Conservation (phyloP, 192 early-diverging fungal species). For the Allomyces macrogynus region DNA sequence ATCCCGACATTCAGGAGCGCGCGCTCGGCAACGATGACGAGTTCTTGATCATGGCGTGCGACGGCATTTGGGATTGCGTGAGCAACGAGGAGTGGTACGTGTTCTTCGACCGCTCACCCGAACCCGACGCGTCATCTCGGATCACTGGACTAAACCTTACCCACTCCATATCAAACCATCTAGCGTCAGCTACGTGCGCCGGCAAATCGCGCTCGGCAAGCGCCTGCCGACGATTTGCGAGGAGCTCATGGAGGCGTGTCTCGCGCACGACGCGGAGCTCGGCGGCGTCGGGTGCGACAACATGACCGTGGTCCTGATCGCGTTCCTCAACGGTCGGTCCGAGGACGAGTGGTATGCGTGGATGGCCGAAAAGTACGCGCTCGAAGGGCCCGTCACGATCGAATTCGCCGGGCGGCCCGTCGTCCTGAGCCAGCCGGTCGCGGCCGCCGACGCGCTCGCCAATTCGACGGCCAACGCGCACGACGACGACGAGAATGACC, state of each 20-base stretch:
- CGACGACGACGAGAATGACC: no score
- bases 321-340: conserved; percentile 53
- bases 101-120: not conserved
- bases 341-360: conserved; percentile 55
- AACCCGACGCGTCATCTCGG: not conserved
- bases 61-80: conserved; percentile 99
- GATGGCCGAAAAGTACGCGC: conserved; percentile 8
- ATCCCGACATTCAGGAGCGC: conserved; percentile 60
- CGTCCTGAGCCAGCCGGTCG: not conserved
- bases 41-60: conserved; percentile 90
- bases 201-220: conserved; percentile 35
- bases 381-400: not conserved
- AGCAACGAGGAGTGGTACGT: conserved; percentile 45
- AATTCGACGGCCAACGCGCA: no score
- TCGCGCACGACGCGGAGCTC: conserved; percentile 70
- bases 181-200: conserved; percentile 66
- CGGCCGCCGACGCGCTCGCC: no score
- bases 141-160: no score
- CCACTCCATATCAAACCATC: not conserved
- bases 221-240: conserved; percentile 57
- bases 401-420: not conserved
- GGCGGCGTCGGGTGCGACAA: conserved; percentile 96
- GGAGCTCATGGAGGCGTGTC: conserved; percentile 73
- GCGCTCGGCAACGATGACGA: conserved; percentile 49
- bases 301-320: conserved; percentile 93